Percentiles rank a stretch among this genome's conserved stretches.
phyloP scores from a whole-genome alignment of 2,329 filamentous ascomycete species.

The Amauroascus niger region DNA sequence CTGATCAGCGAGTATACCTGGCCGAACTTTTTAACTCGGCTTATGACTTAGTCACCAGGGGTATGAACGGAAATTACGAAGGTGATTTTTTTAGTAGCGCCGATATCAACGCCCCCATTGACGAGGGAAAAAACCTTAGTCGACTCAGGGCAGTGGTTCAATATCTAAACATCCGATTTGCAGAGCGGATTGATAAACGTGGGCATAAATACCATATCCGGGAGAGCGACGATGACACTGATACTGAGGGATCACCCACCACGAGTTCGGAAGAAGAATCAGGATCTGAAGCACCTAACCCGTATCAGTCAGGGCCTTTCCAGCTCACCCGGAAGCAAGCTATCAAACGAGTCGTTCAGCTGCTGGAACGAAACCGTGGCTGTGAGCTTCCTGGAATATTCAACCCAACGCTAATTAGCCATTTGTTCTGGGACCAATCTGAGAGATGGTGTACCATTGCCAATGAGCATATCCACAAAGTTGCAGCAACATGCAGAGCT shows the following conservation, averaged over 20 bases:
- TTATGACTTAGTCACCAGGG: slow-evolving; percentile 28
- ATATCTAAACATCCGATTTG: slow-evolving; percentile 8
- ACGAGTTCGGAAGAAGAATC: not conserved
- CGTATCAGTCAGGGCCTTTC: too few relatives aligned
- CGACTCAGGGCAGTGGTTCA: slow-evolving; percentile 9
- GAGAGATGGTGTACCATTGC: slow-evolving; percentile 27
- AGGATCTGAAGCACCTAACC: too few relatives aligned
- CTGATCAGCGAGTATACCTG: slow-evolving; percentile 42
- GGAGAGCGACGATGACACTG: too few relatives aligned
- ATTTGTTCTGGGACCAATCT: slow-evolving; percentile 34
- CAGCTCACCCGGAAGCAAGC: too few relatives aligned
- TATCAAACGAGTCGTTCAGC: too few relatives aligned
- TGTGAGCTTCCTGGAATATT: slow-evolving; percentile 32
- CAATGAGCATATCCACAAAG: not conserved
- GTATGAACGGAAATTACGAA: slow-evolving; percentile 28
- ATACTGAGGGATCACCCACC: too few relatives aligned
- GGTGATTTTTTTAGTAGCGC: slow-evolving; percentile 24
- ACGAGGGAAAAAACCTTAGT: not conserved
- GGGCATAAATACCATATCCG: too few relatives aligned
- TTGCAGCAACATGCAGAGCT: not conserved
- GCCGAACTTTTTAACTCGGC: slow-evolving; percentile 32
- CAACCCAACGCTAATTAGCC: slow-evolving; percentile 32
- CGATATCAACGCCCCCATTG: slow-evolving; percentile 23
- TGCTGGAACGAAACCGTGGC: slow-evolving; percentile 5
- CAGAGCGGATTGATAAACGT: not conserved